These are phyloP conservation scores for Elongisporangium anandrum DNA, from an alignment of 352 stramenopile genomes.

Conservation along the genomic window DNA sequence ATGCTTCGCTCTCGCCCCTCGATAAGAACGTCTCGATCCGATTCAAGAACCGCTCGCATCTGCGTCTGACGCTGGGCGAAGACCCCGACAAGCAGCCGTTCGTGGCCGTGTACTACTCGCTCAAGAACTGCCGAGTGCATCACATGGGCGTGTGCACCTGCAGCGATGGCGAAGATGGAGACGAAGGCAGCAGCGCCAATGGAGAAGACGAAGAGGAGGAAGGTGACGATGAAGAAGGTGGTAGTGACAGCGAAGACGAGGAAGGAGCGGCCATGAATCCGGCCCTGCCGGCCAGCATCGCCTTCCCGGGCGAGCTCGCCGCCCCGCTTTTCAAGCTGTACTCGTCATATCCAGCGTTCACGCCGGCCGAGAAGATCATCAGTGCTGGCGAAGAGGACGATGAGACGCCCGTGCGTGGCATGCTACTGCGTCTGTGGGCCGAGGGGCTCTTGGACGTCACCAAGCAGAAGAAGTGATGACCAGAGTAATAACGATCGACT, in stretches of 20 bases:
- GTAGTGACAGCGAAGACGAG: slow-evolving; percentile 22
- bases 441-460: slow-evolving; percentile 53
- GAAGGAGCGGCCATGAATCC: slow-evolving; percentile 27
- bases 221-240: slow-evolving; percentile 22
- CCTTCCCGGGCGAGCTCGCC: slow-evolving; percentile 58
- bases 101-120: slow-evolving; percentile 67
- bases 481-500: slow-evolving; percentile 10
- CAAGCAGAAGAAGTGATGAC: slow-evolving; percentile 11
- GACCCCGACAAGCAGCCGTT: slow-evolving; percentile 57
- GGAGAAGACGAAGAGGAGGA: slow-evolving; percentile 13
- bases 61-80: slow-evolving; percentile 60
- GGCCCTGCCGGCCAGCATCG: slow-evolving; percentile 44
- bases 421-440: slow-evolving; percentile 79
- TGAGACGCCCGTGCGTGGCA: slow-evolving; percentile 65
- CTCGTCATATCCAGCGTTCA: slow-evolving; percentile 24
- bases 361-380: neutral
- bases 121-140: slow-evolving; percentile 72
- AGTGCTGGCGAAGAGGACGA: slow-evolving; percentile 22
- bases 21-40: slow-evolving; percentile 41
- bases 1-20: slow-evolving; percentile 21
- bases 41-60: slow-evolving; percentile 64
- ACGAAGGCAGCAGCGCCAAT: slow-evolving; percentile 22
- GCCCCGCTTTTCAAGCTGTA: slow-evolving; percentile 74
- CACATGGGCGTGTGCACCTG: slow-evolving; percentile 85
- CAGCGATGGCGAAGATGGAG: slow-evolving; percentile 17